Percentiles rank a stretch among this genome's conserved stretches.
Evolutionary conservation across 768 basidiomycete species (phyloP).

Genomic region (Suillus bovinus): DNA sequence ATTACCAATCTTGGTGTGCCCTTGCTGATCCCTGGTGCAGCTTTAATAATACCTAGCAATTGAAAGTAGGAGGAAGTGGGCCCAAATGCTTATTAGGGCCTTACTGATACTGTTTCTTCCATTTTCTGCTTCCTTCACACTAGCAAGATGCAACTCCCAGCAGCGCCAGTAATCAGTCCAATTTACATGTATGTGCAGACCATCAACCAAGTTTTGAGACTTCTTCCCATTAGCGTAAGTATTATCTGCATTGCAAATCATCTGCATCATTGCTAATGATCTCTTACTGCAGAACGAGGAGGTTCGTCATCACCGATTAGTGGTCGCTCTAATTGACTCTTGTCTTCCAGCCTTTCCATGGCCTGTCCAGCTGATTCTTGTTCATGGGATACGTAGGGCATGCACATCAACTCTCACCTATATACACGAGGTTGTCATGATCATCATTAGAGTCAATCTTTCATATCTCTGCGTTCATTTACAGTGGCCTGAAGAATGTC

Average conservation of each 20-base stretch:
- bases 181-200: background rate
- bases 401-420: background rate
- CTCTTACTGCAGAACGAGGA: background rate
- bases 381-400: background rate
- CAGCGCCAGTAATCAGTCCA: background rate
- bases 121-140: background rate
- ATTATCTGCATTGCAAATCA: background rate
- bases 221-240: background rate
- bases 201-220: background rate
- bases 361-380: background rate
- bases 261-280: background rate
- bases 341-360: background rate
- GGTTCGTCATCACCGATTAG: background rate
- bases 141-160: background rate
- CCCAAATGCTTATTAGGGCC: background rate
- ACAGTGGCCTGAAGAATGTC: background rate
- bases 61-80: too few species aligned
- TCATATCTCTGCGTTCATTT: background rate
- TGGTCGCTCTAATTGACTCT: background rate
- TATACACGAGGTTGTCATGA: background rate
- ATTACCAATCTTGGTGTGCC: background rate
- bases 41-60: background rate
- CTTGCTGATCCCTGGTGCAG: background rate
- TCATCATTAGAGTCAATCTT: background rate
- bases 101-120: background rate